phyloP scores from a whole-genome alignment of 805 yeast genomes.

The Jamesozyma piceae region DNA sequence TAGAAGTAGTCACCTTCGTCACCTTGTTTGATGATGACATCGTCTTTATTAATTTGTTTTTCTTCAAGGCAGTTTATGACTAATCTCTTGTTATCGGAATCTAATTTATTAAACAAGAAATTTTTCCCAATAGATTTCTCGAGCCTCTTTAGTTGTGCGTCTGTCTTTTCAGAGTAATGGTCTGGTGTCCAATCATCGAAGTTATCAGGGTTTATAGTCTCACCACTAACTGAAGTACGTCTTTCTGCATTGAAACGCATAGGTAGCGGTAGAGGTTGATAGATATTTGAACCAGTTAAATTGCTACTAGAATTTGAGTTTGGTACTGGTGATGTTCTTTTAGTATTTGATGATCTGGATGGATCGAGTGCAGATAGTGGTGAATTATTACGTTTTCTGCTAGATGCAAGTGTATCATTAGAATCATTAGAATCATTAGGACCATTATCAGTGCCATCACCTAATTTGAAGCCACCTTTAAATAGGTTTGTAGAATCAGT shows the following conservation, averaged over 20 bases:
- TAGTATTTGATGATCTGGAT: not conserved
- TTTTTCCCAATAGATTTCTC: slow-evolving; percentile 66
- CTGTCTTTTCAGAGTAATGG: slow-evolving; percentile 42
- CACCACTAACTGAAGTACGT: slow-evolving; percentile 87
- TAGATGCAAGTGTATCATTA: not conserved
- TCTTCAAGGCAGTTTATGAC: slow-evolving; percentile 81
- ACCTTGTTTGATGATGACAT: slow-evolving; percentile 35
- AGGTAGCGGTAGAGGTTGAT: slow-evolving; percentile 3
- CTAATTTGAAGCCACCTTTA: slow-evolving; percentile 3
- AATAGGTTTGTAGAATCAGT: slow-evolving; percentile 1
- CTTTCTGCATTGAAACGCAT: slow-evolving; percentile 64
- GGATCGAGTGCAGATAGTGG: slow-evolving; percentile 2
- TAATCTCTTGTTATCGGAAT: slow-evolving; percentile 62
- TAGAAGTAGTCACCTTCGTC: slow-evolving; percentile 18
- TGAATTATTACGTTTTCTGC: slow-evolving; percentile 3
- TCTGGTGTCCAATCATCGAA: slow-evolving; percentile 73
- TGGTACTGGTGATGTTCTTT: slow-evolving; percentile 19
- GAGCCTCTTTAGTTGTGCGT: slow-evolving; percentile 58
- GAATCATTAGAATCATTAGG: not conserved
- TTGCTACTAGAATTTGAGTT: slow-evolving; percentile 3
- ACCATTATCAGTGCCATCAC: not conserved
- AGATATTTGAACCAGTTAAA: not conserved
- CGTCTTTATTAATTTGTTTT: slow-evolving; percentile 47
- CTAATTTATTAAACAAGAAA: slow-evolving; percentile 77
- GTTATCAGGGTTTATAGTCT: slow-evolving; percentile 67